phyloP scores from a whole-genome alignment of 129 eudicot genomes.

The Saussurea involucrata region DNA sequence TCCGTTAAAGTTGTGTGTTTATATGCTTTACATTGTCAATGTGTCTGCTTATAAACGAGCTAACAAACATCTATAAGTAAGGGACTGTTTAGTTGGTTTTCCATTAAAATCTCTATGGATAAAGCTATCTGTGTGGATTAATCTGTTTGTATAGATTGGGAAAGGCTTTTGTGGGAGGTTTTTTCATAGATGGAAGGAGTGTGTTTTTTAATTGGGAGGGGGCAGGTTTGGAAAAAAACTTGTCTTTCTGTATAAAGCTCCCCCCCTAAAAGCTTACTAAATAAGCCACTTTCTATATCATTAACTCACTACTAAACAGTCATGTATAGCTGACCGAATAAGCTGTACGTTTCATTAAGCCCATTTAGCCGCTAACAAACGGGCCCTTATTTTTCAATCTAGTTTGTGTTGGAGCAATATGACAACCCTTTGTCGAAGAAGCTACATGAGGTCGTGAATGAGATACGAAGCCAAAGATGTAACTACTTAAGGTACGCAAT shows the following conservation, averaged over 20 bases:
- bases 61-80: background rate
- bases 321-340: background rate
- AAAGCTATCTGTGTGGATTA: too few species aligned
- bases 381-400: conserved; percentile 9
- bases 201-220: too few species aligned
- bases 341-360: background rate
- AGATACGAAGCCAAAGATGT: conserved; percentile 90
- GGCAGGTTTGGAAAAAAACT: too few species aligned
- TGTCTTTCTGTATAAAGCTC: too few species aligned
- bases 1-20: background rate
- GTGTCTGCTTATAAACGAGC: too few species aligned
- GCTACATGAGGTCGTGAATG: conserved; percentile 73
- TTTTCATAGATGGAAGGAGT: too few species aligned
- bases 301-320: too few species aligned
- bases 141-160: too few species aligned
- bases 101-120: too few species aligned
- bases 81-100: background rate
- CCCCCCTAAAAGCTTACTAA: too few species aligned
- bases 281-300: too few species aligned
- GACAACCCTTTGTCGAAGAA: conserved; percentile 90
- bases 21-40: background rate
- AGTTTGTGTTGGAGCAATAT: conserved; percentile 85
- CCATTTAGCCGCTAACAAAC: background rate
- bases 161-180: too few species aligned
- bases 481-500: conserved; percentile 72